Percentiles rank a stretch among this genome's conserved stretches.
Conservation (phyloP, 2,329 filamentous ascomycete species). For the Aspergillus arachidicola region DNA sequence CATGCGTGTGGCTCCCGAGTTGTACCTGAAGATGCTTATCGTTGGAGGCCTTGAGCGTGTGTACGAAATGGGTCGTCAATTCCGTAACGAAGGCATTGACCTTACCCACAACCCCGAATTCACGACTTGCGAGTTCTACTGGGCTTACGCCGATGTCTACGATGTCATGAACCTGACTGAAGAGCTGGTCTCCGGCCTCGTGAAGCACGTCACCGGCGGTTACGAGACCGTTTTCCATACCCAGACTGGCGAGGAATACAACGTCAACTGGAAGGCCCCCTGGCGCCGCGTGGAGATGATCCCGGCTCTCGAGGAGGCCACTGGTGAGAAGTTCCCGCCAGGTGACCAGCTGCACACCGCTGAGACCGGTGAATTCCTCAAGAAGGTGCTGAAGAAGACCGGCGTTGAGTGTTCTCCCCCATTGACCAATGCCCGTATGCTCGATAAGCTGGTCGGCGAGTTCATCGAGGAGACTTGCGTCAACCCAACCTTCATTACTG, state of each 20-base stretch:
- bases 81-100: conserved; percentile 90
- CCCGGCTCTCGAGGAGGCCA: conserved; percentile 82
- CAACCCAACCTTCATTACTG: conserved; percentile 88
- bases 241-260: conserved; percentile 80
- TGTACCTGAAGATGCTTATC: conserved; percentile 95
- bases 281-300: conserved; percentile 98
- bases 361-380: conserved; percentile 87
- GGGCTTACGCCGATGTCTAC: conserved; percentile 88
- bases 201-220: conserved; percentile 83
- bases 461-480: conserved; percentile 93
- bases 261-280: conserved; percentile 94
- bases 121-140: conserved; percentile 96
- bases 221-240: conserved; percentile 86
- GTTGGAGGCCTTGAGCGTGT: conserved; percentile 93
- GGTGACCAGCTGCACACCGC: conserved; percentile 85
- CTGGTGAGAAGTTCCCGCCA: conserved; percentile 90
- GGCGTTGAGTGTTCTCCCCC: conserved; percentile 88
- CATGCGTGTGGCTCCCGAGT: conserved; percentile 90
- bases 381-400: conserved; percentile 80
- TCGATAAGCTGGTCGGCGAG: conserved; percentile 91
- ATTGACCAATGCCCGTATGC: conserved; percentile 90
- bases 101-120: conserved; percentile 98
- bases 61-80: conserved; percentile 93
- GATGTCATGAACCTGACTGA: conserved; percentile 91
- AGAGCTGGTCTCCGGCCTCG: conserved; percentile 85